A percentile compares a stretch with the other conserved stretches of the same genome.
Conservation (phyloP, 805 yeast genomes). For the Spathaspora arborariae region DNA sequence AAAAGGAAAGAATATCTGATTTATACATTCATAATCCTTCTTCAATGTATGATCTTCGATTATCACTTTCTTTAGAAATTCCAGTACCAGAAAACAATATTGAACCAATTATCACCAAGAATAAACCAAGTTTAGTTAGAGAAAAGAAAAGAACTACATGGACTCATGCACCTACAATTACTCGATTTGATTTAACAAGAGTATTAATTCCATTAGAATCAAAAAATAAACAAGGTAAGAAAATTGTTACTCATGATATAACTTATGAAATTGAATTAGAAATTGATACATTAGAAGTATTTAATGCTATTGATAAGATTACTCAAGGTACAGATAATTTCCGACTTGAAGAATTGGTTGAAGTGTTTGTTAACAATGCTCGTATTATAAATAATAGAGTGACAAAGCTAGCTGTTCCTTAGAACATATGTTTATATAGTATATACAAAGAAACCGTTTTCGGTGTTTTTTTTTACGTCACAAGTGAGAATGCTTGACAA, state of each 20-base stretch:
- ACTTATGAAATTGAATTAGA: slow-evolving; percentile 39
- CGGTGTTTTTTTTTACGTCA: too few species aligned
- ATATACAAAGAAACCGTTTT: too few species aligned
- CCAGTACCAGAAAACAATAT: slow-evolving; percentile 62
- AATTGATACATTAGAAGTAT: slow-evolving; percentile 36
- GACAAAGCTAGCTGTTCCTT: slow-evolving; percentile 30
- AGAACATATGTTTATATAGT: neutral
- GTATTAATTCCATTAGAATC: slow-evolving; percentile 40
- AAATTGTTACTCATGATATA: slow-evolving; percentile 31
- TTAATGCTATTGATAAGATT: slow-evolving; percentile 39
- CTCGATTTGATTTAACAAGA: slow-evolving; percentile 69
- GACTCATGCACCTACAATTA: slow-evolving; percentile 69
- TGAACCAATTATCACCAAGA: slow-evolving; percentile 45
- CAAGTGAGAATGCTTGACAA: too few species aligned
- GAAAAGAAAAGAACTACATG: slow-evolving; percentile 71
- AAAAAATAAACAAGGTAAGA: slow-evolving; percentile 35
- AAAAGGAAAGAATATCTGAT: slow-evolving; percentile 71
- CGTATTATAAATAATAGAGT: slow-evolving; percentile 41
- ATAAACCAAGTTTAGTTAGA: slow-evolving; percentile 55
- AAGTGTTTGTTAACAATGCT: slow-evolving; percentile 41
- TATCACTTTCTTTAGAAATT: slow-evolving; percentile 72
- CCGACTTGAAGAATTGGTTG: slow-evolving; percentile 43
- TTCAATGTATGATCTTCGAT: slow-evolving; percentile 69
- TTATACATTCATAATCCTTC: slow-evolving; percentile 72
- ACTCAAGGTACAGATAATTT: slow-evolving; percentile 34